These are phyloP conservation scores for Platismatia glauca DNA, from an alignment of 495 filamentous ascomycete species.

Conservation along the genomic window DNA sequence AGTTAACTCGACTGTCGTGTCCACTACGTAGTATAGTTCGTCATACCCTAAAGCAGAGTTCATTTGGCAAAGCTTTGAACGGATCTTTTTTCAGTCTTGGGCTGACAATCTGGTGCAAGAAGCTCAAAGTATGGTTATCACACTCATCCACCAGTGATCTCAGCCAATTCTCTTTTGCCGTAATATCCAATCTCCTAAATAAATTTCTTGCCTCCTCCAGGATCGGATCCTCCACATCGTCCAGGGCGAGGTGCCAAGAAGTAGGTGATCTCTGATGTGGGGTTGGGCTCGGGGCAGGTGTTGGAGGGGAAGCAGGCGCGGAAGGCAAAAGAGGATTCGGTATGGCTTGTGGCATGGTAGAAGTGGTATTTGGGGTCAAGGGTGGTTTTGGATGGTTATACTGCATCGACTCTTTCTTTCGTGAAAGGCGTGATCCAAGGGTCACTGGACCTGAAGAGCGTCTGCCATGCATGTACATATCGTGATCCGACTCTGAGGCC, in stretches of 20 bases:
- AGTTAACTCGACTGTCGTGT: slow-evolving; percentile 2
- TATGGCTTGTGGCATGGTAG: slow-evolving; percentile 44
- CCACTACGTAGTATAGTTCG: slow-evolving; percentile 3
- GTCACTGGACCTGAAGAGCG: slow-evolving; percentile 15
- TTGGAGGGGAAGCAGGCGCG: slow-evolving; percentile 59
- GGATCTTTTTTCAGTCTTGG: slow-evolving; percentile 93
- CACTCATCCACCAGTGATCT: slow-evolving; percentile 83
- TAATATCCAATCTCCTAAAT: slow-evolving; percentile 46
- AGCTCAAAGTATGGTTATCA: slow-evolving; percentile 87
- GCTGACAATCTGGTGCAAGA: slow-evolving; percentile 86
- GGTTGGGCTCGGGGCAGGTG: slow-evolving; percentile 59
- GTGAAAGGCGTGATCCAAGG: slow-evolving; percentile 25
- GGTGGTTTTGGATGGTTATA: slow-evolving; percentile 41
- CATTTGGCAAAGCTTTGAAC: slow-evolving; percentile 79
- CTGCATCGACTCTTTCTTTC: slow-evolving; percentile 33
- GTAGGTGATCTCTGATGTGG: slow-evolving; percentile 51
- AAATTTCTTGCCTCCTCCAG: slow-evolving; percentile 45
- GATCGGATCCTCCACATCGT: slow-evolving; percentile 49
- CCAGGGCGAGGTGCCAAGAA: slow-evolving; percentile 42
- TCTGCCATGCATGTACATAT: slow-evolving; percentile 13
- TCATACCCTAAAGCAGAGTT: slow-evolving; percentile 75
- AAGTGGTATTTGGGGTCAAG: slow-evolving; percentile 43
- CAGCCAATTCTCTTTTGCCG: slow-evolving; percentile 55
- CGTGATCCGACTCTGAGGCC: slow-evolving; percentile 23
- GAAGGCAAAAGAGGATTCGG: slow-evolving; percentile 47